These are phyloP conservation scores for Inosperma sp. DNA, from an alignment of 768 basidiomycete species.

Conservation along the genomic window DNA sequence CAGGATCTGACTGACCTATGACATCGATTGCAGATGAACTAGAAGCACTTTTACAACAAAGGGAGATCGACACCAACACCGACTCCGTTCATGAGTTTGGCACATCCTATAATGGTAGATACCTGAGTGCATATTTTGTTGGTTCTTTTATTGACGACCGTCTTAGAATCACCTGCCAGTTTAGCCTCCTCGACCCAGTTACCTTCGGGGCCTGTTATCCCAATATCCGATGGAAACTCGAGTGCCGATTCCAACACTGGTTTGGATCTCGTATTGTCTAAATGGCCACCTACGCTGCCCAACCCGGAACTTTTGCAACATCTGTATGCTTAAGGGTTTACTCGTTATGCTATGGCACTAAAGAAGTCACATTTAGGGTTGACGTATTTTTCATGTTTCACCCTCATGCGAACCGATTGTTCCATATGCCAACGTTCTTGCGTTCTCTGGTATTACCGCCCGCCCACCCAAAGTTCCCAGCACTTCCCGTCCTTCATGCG, in stretches of 20 bases:
- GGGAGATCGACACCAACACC: conserved; percentile 28
- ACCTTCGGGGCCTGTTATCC: not conserved
- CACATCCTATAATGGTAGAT: not conserved
- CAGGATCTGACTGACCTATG: not conserved
- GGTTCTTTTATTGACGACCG: not conserved
- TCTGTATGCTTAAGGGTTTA: conserved; percentile 42
- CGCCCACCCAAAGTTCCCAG: conserved; percentile 69
- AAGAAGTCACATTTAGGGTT: conserved; percentile 40
- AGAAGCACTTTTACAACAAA: conserved; percentile 60
- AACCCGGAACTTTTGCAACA: conserved; percentile 58
- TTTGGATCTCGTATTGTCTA: conserved; percentile 40
- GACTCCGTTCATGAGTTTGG: not conserved
- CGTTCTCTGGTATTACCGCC: conserved; percentile 59
- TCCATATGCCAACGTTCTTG: conserved; percentile 66
- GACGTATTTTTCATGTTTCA: conserved; percentile 78
- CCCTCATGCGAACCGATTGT: conserved; percentile 65
- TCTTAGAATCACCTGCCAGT: not conserved
- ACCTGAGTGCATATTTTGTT: not conserved
- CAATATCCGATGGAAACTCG: not conserved
- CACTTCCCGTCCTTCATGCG: conserved; percentile 70
- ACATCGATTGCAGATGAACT: conserved; percentile 60
- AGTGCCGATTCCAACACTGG: conserved; percentile 11
- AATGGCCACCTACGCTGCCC: conserved; percentile 64
- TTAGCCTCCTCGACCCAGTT: not conserved
- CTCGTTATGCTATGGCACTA: not conserved